A percentile compares a stretch with the other conserved stretches of the same genome.
These are phyloP conservation scores for Coniferiporia weirii DNA, from an alignment of 1,284 basidiomycete species.

Conservation along the genomic window DNA sequence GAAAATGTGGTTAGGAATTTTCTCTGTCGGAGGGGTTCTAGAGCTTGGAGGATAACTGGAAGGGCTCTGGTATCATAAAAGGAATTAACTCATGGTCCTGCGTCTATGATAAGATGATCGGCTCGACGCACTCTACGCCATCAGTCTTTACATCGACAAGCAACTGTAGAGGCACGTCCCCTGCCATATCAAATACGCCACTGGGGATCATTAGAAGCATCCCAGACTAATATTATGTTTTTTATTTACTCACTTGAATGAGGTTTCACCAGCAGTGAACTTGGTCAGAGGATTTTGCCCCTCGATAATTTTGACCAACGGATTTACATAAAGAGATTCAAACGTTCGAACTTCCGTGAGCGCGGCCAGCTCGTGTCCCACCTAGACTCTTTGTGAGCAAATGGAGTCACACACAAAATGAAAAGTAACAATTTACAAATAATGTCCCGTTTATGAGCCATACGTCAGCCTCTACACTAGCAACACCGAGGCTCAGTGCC, in stretches of 20 bases:
- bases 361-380: slow-evolving; percentile 42
- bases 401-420: background rate
- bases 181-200: slow-evolving; percentile 46
- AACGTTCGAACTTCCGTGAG: slow-evolving; percentile 31
- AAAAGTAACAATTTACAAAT: slow-evolving; percentile 29
- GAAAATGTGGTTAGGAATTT: slow-evolving; percentile 46
- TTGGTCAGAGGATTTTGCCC: slow-evolving; percentile 38
- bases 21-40: slow-evolving; percentile 41
- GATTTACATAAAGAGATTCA: slow-evolving; percentile 45
- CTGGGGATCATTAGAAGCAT: slow-evolving; percentile 19
- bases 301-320: slow-evolving; percentile 38
- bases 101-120: background rate
- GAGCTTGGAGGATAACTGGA: slow-evolving; percentile 39
- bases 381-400: slow-evolving; percentile 27
- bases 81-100: background rate
- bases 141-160: slow-evolving; percentile 51
- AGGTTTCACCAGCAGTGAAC: slow-evolving; percentile 37
- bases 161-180: slow-evolving; percentile 39
- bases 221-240: background rate
- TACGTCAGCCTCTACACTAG: slow-evolving; percentile 52
- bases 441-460: slow-evolving; percentile 43
- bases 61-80: slow-evolving; percentile 32
- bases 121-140: slow-evolving; percentile 35
- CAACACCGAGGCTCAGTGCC: slow-evolving; percentile 46
- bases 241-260: slow-evolving; percentile 34